These are phyloP conservation scores for Colletotrichum truncatum DNA, from an alignment of 2,329 filamentous ascomycete genomes.

Conservation along the genomic window DNA sequence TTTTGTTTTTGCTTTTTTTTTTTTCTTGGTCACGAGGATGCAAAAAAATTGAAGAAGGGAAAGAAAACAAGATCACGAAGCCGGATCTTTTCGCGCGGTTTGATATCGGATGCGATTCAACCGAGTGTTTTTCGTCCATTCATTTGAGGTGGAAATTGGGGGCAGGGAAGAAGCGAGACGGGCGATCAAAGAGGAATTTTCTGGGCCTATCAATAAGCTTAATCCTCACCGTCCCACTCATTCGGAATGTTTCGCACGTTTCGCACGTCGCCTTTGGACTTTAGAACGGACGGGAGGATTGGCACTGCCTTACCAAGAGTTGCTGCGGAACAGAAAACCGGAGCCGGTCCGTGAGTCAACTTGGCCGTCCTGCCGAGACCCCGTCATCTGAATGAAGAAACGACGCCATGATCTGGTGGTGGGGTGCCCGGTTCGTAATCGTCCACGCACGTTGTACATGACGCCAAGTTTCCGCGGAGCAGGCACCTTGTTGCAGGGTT, in stretches of 20 bases:
- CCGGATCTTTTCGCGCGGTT: constrained; percentile 17
- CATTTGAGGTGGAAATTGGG: neutral
- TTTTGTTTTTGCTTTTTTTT: no score
- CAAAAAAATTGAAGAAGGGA: no score
- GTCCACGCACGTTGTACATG: constrained; percentile 10
- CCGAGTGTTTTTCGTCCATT: constrained; percentile 28
- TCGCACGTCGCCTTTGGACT: neutral
- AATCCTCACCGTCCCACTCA: constrained; percentile 10
- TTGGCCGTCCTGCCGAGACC: neutral
- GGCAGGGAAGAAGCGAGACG: constrained; percentile 1
- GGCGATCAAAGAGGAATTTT: constrained; percentile 7
- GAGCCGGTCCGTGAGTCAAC: constrained; percentile 16
- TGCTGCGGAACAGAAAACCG: neutral
- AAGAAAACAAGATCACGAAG: neutral
- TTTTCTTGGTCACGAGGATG: constrained; percentile 7
- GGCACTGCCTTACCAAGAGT: neutral
- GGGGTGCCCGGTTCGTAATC: constrained; percentile 27
- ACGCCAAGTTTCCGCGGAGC: neutral
- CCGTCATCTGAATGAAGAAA: neutral
- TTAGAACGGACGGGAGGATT: neutral
- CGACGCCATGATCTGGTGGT: constrained; percentile 17
- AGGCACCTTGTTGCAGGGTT: neutral
- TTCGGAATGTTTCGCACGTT: constrained; percentile 22
- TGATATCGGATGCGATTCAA: constrained; percentile 3
- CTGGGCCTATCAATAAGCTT: constrained; percentile 29